Base-by-base conservation (phyloP, 495 filamentous ascomycete genomes). In the Aspergillus incahuasiensis region DNA sequence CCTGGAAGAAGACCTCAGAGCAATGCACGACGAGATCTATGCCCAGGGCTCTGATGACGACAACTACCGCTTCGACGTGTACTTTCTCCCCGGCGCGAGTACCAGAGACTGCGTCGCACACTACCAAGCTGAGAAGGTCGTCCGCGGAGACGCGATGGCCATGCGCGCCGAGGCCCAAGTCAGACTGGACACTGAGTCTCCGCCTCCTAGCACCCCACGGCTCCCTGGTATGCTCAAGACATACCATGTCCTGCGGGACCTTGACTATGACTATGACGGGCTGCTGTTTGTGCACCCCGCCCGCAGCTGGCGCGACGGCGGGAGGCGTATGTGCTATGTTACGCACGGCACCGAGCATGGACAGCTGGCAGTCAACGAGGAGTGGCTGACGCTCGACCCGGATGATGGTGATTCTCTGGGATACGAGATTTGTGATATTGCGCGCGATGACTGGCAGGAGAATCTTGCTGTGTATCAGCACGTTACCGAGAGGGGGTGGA, bases 181-280 rank as follows among this genome's bases (percentile, higher is more conserved):
- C 30, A 40, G 48, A 34, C 16, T 51, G 13, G 48, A 51, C 15
- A 39, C 48, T 11, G 32, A 40, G 15, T 22, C 24, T 19, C 48
- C 48, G 16, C 48, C 34, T 13, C 48, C 48, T 7, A 22, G 28
- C 13, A 51, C 32, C 30, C 48, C 48, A 13, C 48, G 48, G 22
- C 48, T 51, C 32, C 48, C 48, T 7, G 48, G 48, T 19, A 51
- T 51, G 48, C 13, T 51, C 18, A 11, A 51, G 16, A 51, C 20
- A 21, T 51, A 51, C 34, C 24, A 11, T 40, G 18, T 8, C 25
- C 4, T 28, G 4, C 25, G 25, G 25, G 25, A 8, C 25, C 4
- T 8, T 3, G 8, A 28, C 25, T 28, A 20, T 51, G 32, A 39
- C 38, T n/a, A 22, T 18, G n/a, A n/a, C 25, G 25, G 25, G 25